phyloP scores from a whole-genome alignment of 768 basidiomycete species.

The Lyophyllum atratum region DNA sequence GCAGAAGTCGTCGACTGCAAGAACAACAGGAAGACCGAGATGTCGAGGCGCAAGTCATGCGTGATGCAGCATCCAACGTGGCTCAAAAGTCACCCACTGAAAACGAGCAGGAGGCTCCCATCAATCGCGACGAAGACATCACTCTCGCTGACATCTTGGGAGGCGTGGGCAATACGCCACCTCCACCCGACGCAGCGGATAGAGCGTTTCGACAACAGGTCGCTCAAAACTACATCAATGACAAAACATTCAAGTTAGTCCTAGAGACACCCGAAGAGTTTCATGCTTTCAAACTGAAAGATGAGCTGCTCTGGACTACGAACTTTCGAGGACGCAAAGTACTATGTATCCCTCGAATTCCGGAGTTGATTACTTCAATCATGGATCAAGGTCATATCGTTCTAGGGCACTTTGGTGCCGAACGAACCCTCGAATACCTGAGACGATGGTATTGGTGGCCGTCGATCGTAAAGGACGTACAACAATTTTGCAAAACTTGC shows the following conservation, averaged over 20 bases:
- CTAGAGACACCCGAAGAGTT: not conserved
- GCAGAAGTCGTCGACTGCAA: slow-evolving; percentile 7
- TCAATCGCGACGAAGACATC: too few species aligned
- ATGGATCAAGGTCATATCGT: slow-evolving; percentile 26
- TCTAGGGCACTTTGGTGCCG: slow-evolving; percentile 33
- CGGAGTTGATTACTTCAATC: slow-evolving; percentile 9
- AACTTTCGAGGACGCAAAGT: not conserved
- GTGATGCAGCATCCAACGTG: not conserved
- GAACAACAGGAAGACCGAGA: slow-evolving; percentile 10
- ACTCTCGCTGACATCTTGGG: too few species aligned
- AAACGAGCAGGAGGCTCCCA: too few species aligned
- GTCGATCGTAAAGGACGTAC: slow-evolving; percentile 18
- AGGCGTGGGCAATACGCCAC: too few species aligned
- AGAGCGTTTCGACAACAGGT: not conserved
- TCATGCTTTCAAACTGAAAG: not conserved
- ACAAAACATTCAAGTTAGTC: not conserved
- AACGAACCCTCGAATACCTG: slow-evolving; percentile 29
- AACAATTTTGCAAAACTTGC: slow-evolving; percentile 24
- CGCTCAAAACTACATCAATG: not conserved
- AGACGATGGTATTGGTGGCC: slow-evolving; percentile 38
- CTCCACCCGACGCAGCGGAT: too few species aligned
- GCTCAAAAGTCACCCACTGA: not conserved
- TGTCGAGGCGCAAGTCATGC: slow-evolving; percentile 2
- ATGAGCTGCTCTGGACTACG: not conserved
- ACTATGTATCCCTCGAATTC: slow-evolving; percentile 19